Evolutionary conservation across 352 stramenopile species (phyloP).

Genomic region (Phytopythium litorale): DNA sequence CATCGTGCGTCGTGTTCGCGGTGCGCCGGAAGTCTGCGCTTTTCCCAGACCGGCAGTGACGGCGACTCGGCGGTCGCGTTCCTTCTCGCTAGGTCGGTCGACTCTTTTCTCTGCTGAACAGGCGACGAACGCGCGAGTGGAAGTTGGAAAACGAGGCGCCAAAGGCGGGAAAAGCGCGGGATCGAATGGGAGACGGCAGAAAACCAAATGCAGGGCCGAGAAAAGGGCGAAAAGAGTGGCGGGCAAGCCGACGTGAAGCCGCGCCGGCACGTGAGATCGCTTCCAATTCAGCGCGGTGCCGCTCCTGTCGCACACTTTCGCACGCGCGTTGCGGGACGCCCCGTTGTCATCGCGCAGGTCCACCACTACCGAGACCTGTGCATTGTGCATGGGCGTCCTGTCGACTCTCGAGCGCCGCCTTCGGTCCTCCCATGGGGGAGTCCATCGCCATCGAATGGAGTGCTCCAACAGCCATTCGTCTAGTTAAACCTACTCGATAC

Average conservation of each 20-base stretch:
- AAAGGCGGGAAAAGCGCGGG: slow-evolving; percentile 5
- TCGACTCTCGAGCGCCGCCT: not conserved
- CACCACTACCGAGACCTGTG: not conserved
- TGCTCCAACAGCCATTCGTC: not conserved
- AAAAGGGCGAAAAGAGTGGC: not conserved
- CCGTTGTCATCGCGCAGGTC: slow-evolving; percentile 13
- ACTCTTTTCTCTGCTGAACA: slow-evolving; percentile 6
- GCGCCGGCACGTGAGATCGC: slow-evolving; percentile 16
- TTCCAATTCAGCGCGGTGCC: slow-evolving; percentile 22
- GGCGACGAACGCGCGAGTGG: not conserved
- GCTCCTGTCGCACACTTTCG: slow-evolving; percentile 13
- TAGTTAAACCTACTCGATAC: slow-evolving; percentile 1
- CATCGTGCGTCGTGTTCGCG: slow-evolving; percentile 12
- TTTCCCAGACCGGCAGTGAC: slow-evolving; percentile 26
- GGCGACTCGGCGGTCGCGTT: not conserved
- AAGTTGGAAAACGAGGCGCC: not conserved
- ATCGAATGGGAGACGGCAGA: slow-evolving; percentile 11
- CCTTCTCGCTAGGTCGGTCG: not conserved
- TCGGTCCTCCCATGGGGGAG: not conserved
- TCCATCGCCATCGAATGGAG: not conserved
- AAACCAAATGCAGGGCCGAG: not conserved
- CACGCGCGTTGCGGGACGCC: not conserved
- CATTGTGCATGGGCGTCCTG: not conserved
- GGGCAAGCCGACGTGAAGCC: not conserved
- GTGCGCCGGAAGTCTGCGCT: not conserved